Conservation (phyloP, 2,329 filamentous ascomycete genomes). For the Fusarium sterilihyphosum region DNA sequence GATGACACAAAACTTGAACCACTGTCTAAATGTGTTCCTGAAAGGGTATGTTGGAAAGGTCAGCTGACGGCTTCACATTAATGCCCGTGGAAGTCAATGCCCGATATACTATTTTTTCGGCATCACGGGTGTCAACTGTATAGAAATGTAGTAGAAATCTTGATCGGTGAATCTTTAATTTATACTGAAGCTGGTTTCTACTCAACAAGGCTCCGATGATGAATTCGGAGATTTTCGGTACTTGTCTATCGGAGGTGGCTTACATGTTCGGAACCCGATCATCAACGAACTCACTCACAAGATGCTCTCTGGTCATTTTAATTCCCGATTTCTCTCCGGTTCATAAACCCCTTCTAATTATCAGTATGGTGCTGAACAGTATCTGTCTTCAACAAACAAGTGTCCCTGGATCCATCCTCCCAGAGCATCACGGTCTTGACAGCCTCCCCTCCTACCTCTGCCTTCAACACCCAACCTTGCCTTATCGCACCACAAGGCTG, state of each 20-base stretch:
- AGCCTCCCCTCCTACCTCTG: slow-evolving; percentile 3
- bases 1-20: not conserved
- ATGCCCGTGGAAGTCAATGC: not conserved
- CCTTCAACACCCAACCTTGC: not conserved
- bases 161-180: not conserved
- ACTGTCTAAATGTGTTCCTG: not conserved
- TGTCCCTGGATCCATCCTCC: not conserved
- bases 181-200: not conserved
- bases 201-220: not conserved
- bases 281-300: not conserved
- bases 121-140: not conserved
- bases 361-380: not conserved
- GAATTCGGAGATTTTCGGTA: not conserved
- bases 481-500: slow-evolving; percentile 17
- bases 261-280: slow-evolving; percentile 31
- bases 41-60: not conserved
- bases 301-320: not conserved
- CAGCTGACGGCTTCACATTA: not conserved
- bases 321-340: not conserved
- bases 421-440: not conserved
- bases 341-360: not conserved
- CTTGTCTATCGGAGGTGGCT: not conserved
- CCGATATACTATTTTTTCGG: not conserved
- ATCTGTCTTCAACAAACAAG: not conserved
- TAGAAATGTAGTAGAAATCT: not conserved